Evolutionary conservation across 1,284 basidiomycete species (phyloP), one percentile per base, ranked within the genome.

Genomic region (Ustilago shanxiensis): DNA sequence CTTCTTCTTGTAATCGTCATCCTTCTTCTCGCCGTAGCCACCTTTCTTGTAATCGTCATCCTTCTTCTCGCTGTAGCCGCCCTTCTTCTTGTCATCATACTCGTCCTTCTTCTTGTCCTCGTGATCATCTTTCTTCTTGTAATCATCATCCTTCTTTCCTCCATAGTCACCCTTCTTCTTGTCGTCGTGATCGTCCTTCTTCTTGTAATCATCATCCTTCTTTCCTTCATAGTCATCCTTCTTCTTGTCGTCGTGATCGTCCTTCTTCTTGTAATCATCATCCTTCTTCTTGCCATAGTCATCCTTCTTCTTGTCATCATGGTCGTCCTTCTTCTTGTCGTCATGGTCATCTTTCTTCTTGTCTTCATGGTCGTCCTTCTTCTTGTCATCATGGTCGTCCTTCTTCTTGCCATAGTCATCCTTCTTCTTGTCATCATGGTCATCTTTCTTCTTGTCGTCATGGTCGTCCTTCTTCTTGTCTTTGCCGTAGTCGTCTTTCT

Each of bases 381-480:
- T 37, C 9, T 37, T 16, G 9, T 37, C 35, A 11, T 11, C 31
- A 33, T 33, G 11, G 31, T 33, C 31, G 11, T 33, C 31, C 31
- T 33, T 33, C 31, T 33, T 33, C 7, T 33, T 11, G 11, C 31
- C 31, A 33, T 11, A 5, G 11, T 33, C 5, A 37, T 16, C 35
- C 13, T 10, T 14, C 13, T 37, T 37, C 9, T 37, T 16, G 9
- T 37, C 35, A 14, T 16, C 35, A 37, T 37, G 14, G 13, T 37
- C 35, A 37, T 37, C 35, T 14, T 37, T 37, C 35, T 37, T 37
- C 9, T 37, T 14, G 8, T 16, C 13, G 35, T 14, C 64, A 9
- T 55, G 7, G 24, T 52, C 52, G 8, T 39, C 53, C 35, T 66
- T 51, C 53, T 63, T 44, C 20, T 63, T 53, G 18, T 44, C 63